These are phyloP conservation scores for Verticillium nubilum DNA, from an alignment of 2,329 filamentous ascomycete species.

Conservation along the genomic window DNA sequence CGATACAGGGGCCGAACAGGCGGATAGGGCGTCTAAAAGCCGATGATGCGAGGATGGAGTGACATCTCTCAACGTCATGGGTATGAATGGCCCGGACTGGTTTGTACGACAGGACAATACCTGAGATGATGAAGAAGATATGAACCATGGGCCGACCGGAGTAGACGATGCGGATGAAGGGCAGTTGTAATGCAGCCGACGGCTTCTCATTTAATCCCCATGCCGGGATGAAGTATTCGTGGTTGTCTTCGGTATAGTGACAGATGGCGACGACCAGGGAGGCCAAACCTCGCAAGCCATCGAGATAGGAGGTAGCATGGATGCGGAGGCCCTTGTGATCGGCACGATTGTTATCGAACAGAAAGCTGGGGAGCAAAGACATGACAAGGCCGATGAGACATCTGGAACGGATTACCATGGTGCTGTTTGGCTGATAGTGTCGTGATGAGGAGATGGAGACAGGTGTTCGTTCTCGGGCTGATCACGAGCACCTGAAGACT, in stretches of 20 bases:
- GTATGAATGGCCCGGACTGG: constrained; percentile 17
- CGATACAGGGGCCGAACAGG: constrained; percentile 10
- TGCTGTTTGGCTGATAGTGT: not conserved
- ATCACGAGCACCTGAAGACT: no score
- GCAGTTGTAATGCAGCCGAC: constrained; percentile 33
- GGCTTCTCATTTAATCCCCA: constrained; percentile 44
- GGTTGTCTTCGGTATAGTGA: constrained; percentile 39
- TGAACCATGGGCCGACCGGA: constrained; percentile 22
- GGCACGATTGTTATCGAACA: constrained; percentile 23
- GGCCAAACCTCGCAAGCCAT: constrained; percentile 62
- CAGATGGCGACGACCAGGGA: constrained; percentile 61
- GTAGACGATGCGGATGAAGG: constrained; percentile 22
- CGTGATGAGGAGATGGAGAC: not conserved
- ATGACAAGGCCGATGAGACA: constrained; percentile 10
- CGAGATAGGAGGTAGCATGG: constrained; percentile 38
- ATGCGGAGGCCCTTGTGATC: constrained; percentile 7
- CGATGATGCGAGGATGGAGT: constrained; percentile 10
- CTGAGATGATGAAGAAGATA: constrained; percentile 31
- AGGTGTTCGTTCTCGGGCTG: no score
- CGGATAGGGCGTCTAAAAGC: constrained; percentile 12
- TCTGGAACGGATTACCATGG: constrained; percentile 5
- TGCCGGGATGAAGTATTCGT: constrained; percentile 42
- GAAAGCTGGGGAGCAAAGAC: constrained; percentile 25
- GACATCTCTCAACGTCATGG: constrained; percentile 3
- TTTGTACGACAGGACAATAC: constrained; percentile 26